A percentile compares a stretch with the other conserved stretches of the same genome.
These are phyloP conservation scores for Boletus rubescentipes DNA, from an alignment of 768 basidiomycete genomes.

Conservation along the genomic window DNA sequence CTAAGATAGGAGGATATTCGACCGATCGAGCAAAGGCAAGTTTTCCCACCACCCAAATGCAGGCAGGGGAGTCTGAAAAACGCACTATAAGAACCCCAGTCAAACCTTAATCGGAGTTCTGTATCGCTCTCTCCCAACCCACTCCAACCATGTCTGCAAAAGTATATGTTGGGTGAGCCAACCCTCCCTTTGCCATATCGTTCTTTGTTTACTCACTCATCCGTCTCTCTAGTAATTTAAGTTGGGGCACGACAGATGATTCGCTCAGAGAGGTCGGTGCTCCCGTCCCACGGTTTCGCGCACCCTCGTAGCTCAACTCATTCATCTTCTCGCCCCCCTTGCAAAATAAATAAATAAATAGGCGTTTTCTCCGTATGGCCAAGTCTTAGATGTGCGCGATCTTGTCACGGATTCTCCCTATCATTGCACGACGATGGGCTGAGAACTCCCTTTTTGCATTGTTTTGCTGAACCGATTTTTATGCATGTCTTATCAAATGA, in stretches of 20 bases:
- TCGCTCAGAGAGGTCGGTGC: slow-evolving; percentile 25
- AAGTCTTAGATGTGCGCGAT: slow-evolving; percentile 51
- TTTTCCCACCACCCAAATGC: slow-evolving; percentile 26
- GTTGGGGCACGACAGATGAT: slow-evolving; percentile 34
- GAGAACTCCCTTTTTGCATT: slow-evolving; percentile 25
- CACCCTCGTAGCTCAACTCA: slow-evolving; percentile 4
- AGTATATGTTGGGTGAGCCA: slow-evolving; percentile 34
- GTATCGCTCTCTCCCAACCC: slow-evolving; percentile 15
- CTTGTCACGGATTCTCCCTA: slow-evolving; percentile 28
- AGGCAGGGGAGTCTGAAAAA: slow-evolving; percentile 36
- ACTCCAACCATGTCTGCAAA: slow-evolving; percentile 30
- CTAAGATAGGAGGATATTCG: not conserved
- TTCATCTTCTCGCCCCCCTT: slow-evolving; percentile 1
- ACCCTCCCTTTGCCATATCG: not conserved
- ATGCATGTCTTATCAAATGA: slow-evolving; percentile 23
- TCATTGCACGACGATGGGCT: slow-evolving; percentile 33
- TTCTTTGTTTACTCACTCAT: not conserved
- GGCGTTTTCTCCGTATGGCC: slow-evolving; percentile 46
- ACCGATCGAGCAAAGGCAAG: not conserved
- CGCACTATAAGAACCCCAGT: slow-evolving; percentile 27
- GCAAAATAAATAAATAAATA: slow-evolving; percentile 16
- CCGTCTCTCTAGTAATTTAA: slow-evolving; percentile 26
- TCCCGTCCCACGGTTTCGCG: not conserved
- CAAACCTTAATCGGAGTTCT: slow-evolving; percentile 17
- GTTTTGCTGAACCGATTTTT: slow-evolving; percentile 27